These are phyloP conservation scores for Stagonosporopsis vannaccii DNA, from an alignment of 2,329 filamentous ascomycete genomes.

Conservation along the genomic window DNA sequence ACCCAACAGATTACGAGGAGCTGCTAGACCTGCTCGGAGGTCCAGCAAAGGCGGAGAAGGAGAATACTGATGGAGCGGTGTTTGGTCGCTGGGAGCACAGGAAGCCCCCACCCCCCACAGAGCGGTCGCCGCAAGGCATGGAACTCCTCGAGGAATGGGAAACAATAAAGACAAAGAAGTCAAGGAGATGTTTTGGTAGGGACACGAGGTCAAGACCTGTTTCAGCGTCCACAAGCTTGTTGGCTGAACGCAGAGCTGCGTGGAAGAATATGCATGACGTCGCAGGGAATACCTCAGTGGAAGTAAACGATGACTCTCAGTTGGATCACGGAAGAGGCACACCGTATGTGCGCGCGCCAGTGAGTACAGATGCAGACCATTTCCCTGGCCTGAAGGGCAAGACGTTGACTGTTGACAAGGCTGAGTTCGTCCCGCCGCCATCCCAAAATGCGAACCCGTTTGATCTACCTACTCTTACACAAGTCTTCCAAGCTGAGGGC, in stretches of 20 bases:
- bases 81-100: slow-evolving; percentile 19
- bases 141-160: not conserved
- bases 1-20: slow-evolving; percentile 28
- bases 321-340: not conserved
- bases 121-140: not conserved
- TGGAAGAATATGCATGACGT: not conserved
- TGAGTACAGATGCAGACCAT: not conserved
- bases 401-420: slow-evolving; percentile 1
- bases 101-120: slow-evolving; percentile 1
- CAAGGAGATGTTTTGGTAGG: not conserved
- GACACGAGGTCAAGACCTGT: not conserved
- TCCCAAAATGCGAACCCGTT: not conserved
- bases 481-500: slow-evolving; percentile 8
- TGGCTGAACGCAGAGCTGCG: not conserved
- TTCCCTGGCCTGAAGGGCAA: not conserved
- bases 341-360: slow-evolving; percentile 1
- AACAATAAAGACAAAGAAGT: not conserved
- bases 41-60: slow-evolving; percentile 3
- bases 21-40: slow-evolving; percentile 22
- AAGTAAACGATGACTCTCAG: not conserved
- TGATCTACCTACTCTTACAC: not conserved
- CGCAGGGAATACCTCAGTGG: not conserved
- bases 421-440: slow-evolving; percentile 14
- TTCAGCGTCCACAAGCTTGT: not conserved
- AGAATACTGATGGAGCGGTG: slow-evolving; percentile 19